A percentile compares a stretch with the other conserved stretches of the same genome.
Conservation (phyloP, 2,329 filamentous ascomycete species). For the Dendryphion nanum region DNA sequence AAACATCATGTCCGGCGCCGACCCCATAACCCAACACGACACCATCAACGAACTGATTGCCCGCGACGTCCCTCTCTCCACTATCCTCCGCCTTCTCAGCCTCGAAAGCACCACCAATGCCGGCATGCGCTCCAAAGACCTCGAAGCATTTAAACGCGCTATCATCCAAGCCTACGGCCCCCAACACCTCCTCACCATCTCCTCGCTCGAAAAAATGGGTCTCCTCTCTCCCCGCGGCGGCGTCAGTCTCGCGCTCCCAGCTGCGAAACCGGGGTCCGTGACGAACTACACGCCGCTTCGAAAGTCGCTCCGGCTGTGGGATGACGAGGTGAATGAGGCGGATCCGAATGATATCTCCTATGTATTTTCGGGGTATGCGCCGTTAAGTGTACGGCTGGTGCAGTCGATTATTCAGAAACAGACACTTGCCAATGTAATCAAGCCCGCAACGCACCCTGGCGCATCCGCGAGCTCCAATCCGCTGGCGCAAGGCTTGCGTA, state of each 20-base stretch:
- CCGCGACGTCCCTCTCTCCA: conserved; percentile 75
- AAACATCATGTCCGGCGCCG: conserved; percentile 85
- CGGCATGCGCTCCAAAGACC: conserved; percentile 82
- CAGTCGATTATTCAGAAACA: conserved; percentile 93
- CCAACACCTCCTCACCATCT: conserved; percentile 87
- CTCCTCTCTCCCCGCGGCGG: conserved; percentile 66
- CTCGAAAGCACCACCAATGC: conserved; percentile 88
- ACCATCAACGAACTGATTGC: conserved; percentile 93
- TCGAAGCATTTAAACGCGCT: conserved; percentile 84
- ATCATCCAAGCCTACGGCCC: conserved; percentile 92
- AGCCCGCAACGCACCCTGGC: conserved; percentile 41
- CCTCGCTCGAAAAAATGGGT: conserved; percentile 84
- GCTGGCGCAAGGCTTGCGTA: conserved; percentile 79
- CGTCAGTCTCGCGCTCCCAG: conserved; percentile 37
- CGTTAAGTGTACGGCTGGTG: conserved; percentile 83
- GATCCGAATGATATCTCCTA: conserved; percentile 96
- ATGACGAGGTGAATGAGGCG: conserved; percentile 94
- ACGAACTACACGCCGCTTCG: conserved; percentile 90
- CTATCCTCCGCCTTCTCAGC: conserved; percentile 81
- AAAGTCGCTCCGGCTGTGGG: conserved; percentile 82
- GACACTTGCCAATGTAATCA: conserved; percentile 64
- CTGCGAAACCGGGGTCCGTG: conserved; percentile 35
- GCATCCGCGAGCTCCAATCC: conserved; percentile 48
- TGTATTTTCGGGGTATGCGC: conserved; percentile 95
- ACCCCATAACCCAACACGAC: conserved; percentile 85